A percentile compares a stretch with the other conserved stretches of the same genome.
phyloP scores from a whole-genome alignment of 352 stramenopile species.

The Pythium grandisporangium region DNA sequence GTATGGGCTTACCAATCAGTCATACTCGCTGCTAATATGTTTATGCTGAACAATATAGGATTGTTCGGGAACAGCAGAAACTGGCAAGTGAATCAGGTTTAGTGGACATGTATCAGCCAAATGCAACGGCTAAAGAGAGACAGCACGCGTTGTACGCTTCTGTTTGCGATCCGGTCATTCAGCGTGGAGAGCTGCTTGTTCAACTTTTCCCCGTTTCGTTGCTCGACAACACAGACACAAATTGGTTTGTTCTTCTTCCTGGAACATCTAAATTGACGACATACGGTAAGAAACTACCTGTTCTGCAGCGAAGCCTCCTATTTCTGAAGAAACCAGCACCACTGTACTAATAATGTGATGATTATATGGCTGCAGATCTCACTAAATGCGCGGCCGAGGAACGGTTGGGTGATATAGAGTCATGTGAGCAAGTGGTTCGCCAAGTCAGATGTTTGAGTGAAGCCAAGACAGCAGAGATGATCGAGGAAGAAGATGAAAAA shows the following conservation, averaged over 20 bases:
- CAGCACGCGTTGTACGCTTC: conserved; percentile 66
- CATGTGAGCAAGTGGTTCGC: conserved; percentile 30
- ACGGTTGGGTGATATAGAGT: no score
- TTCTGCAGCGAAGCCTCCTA: no score
- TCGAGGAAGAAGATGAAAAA: conserved; percentile 82
- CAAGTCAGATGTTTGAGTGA: conserved; percentile 69
- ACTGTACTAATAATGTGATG: no score
- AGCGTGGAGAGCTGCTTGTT: conserved; percentile 59
- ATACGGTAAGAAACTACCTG: conserved; percentile 44
- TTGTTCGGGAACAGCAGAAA: conserved; percentile 84
- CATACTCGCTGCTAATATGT: no score
- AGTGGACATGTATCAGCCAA: not conserved
- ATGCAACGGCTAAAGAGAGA: conserved; percentile 33
- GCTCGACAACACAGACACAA: no score
- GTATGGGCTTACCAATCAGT: no score
- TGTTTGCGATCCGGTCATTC: conserved; percentile 75
- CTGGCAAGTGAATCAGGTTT: conserved; percentile 24
- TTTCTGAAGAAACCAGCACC: not conserved
- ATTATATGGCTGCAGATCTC: no score
- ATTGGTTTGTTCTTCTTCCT: conserved; percentile 69
- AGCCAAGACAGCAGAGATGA: conserved; percentile 58
- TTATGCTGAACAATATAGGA: conserved; percentile 27
- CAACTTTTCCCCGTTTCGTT: no score
- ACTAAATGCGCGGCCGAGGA: no score
- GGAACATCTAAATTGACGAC: conserved; percentile 43